Conservation (phyloP, 2,329 filamentous ascomycete genomes). For the Colletotrichum cordylinicola region DNA sequence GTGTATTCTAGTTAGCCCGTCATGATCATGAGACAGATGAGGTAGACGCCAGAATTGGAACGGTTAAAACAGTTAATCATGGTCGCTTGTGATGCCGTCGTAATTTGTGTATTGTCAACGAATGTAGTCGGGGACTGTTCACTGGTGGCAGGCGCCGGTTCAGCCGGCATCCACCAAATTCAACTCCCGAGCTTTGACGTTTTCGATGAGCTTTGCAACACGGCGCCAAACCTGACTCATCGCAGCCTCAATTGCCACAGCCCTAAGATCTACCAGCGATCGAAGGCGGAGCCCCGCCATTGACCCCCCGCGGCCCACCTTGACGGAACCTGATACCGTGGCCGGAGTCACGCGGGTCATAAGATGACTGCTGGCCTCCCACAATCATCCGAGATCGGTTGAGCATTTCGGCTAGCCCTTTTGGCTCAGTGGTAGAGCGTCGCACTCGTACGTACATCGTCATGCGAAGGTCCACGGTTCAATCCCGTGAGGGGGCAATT, state of each 20-base stretch:
- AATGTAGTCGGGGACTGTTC: background rate
- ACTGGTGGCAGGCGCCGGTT: too few relatives aligned
- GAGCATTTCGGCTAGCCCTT: background rate
- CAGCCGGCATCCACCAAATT: background rate
- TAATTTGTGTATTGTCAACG: too few relatives aligned
- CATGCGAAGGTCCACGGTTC: conserved; percentile 24
- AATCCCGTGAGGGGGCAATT: conserved; percentile 20
- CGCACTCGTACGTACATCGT: conserved; percentile 10
- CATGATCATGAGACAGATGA: conserved; percentile 46
- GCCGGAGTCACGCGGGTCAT: accelerated
- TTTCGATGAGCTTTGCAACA: background rate
- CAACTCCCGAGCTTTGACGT: background rate
- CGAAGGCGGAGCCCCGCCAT: background rate
- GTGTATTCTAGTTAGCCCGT: conserved; percentile 47
- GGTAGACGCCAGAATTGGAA: conserved; percentile 39
- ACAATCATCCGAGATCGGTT: too few relatives aligned
- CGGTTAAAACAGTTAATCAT: conserved; percentile 1
- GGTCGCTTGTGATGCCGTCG: background rate
- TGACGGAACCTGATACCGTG: background rate
- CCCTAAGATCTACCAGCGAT: background rate
- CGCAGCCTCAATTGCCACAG: background rate
- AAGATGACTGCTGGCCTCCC: background rate
- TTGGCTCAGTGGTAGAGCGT: conserved; percentile 24
- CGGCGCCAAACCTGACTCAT: background rate
- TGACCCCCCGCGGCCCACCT: background rate